Base-by-base conservation (phyloP, 2,329 filamentous ascomycete species). In the Triangularia verruculosa region DNA sequence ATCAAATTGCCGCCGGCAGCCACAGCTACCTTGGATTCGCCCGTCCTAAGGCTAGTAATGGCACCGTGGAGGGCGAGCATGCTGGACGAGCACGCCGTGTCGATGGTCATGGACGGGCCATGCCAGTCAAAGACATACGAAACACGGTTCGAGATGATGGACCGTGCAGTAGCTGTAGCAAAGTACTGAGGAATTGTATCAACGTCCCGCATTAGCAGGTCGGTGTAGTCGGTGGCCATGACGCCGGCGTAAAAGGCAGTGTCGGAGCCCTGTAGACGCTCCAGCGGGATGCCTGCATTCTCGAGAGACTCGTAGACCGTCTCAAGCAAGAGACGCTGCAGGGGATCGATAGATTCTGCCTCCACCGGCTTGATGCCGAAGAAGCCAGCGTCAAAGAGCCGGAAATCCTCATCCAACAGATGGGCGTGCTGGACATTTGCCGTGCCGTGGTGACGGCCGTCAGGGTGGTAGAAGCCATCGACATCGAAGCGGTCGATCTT, bases 1-100 rank as follows among this genome's bases (percentile, higher is more conserved):
- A 79, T 75, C n/a, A 79, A 57, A 51, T 76, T 77, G 7, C 73
- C 72, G 13, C 78, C 80, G 3, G 78, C 78, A 0, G 76, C 78
- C 7, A 80, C 55, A 0, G 76, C 77, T 30, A 67, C 67, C 0
- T 68, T 57, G 54, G 71, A 74, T 28, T 79, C 77, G 1, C 74
- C 74, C 0, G 64, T 47, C 1, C 69, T 66, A 1, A 77, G 57
- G 0, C 53, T 59, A 13, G n/a, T 57, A 43, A 73, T 1, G 61
- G 66, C 68, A 5, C 72, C 74, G 2, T 70, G 73, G 5, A 77
- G 59, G 1, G 74, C 73, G 30, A 75, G 73, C 55, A 78, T 66
- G 1, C 72, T 72, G 0, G 75, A 75, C 0, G 76, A 77, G 62
- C 77, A 79, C 6, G 75, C 77, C 2, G 76, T 78, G 57, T 39